phyloP scores from a whole-genome alignment of 1,284 basidiomycete species.

The Porodaedalea pini region DNA sequence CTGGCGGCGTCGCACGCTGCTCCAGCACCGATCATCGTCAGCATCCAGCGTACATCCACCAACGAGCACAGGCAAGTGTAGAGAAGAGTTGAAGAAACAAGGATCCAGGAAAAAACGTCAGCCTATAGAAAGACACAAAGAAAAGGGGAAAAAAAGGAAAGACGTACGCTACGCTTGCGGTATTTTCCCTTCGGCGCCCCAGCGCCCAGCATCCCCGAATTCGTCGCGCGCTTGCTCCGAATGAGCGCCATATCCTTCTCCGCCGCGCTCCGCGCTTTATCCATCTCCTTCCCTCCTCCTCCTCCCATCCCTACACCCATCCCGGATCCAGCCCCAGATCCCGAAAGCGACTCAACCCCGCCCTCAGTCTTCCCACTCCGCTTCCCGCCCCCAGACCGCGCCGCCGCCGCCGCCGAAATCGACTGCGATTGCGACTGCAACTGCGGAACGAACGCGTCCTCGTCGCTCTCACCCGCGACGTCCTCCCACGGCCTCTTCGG shows the following conservation, averaged over 20 bases:
- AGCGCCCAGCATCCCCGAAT: constrained; percentile 32
- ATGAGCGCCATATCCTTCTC: constrained; percentile 81
- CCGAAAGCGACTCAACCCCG: constrained; percentile 1
- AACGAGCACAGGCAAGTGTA: no score
- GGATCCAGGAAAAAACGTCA: background rate
- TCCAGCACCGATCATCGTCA: background rate
- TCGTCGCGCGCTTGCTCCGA: constrained; percentile 68
- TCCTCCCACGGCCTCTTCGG: constrained; percentile 80
- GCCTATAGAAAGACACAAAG: constrained; percentile 22
- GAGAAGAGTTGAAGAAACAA: no score
- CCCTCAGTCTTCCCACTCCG: background rate
- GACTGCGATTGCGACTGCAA: constrained; percentile 20
- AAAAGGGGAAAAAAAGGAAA: constrained; percentile 28
- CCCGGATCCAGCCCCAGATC: constrained; percentile 25
- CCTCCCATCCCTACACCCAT: background rate
- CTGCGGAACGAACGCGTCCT: constrained; percentile 19
- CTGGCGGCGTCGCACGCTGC: constrained; percentile 75
- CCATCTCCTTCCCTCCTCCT: constrained; percentile 28
- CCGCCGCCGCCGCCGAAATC: background rate
- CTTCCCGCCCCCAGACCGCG: no score
- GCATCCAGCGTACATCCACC: background rate
- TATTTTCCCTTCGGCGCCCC: constrained; percentile 68
- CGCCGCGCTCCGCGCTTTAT: constrained; percentile 48
- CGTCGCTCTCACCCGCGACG: constrained; percentile 41
- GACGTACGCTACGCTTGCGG: constrained; percentile 73